Conservation (phyloP, 139 green algal genomes). For the Nannochloris sp. region DNA sequence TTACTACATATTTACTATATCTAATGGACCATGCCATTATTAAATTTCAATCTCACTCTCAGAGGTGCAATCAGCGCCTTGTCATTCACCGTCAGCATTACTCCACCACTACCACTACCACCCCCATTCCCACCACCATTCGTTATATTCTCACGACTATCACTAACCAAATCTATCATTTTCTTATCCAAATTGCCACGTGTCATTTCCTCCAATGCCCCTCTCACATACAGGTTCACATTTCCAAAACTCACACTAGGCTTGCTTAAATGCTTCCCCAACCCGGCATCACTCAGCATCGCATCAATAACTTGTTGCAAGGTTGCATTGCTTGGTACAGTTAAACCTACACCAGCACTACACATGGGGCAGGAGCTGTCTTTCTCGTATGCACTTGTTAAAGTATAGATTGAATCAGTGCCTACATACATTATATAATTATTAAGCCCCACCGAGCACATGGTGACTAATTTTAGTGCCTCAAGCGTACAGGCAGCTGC, state of each 20-base stretch:
- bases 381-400: slow-evolving; percentile 86
- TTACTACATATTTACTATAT: not conserved
- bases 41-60: slow-evolving; percentile 34
- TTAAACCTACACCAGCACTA: slow-evolving; percentile 72
- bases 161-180: slow-evolving; percentile 21
- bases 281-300: slow-evolving; percentile 44
- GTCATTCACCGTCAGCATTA: slow-evolving; percentile 86
- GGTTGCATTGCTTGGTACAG: slow-evolving; percentile 37
- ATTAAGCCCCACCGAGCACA: slow-evolving; percentile 71
- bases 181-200: slow-evolving; percentile 65
- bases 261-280: slow-evolving; percentile 50
- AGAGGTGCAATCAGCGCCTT: slow-evolving; percentile 72
- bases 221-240: slow-evolving; percentile 82
- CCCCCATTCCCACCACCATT: too few relatives aligned
- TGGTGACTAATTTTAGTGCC: slow-evolving; percentile 91
- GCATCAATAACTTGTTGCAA: slow-evolving; percentile 78
- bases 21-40: not conserved
- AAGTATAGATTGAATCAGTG: slow-evolving; percentile 87
- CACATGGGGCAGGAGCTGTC: slow-evolving; percentile 84
- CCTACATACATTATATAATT: slow-evolving; percentile 99
- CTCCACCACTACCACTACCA: slow-evolving; percentile 35
- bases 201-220: slow-evolving; percentile 81
- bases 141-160: not conserved
- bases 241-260: slow-evolving; percentile 73
- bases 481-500: slow-evolving; percentile 86